Conservation (phyloP, 192 early-diverging fungal genomes). For the Diversispora eburnea region DNA sequence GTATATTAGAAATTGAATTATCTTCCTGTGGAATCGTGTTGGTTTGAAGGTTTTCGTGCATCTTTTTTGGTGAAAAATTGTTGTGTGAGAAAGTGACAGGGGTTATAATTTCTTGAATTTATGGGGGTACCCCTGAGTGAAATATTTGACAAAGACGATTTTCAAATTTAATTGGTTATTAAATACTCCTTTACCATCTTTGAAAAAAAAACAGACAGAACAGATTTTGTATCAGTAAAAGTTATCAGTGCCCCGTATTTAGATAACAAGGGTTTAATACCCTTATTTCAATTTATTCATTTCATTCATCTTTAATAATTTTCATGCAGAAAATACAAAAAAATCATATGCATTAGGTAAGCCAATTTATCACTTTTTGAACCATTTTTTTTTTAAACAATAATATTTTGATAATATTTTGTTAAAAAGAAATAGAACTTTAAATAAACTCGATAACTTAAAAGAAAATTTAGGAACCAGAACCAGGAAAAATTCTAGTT, state of each 20-base stretch:
- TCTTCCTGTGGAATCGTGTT: neutral
- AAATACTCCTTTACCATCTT: neutral
- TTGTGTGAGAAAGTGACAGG: constrained; percentile 18
- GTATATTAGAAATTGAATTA: neutral
- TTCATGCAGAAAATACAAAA: too few relatives aligned
- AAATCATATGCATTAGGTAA: too few relatives aligned
- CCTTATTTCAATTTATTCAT: neutral
- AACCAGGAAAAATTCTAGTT: too few relatives aligned
- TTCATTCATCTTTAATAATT: neutral
- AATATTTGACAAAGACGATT: neutral
- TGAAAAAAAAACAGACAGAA: too few relatives aligned
- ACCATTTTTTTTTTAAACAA: too few relatives aligned
- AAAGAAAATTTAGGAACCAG: too few relatives aligned
- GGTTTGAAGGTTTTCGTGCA: constrained; percentile 16
- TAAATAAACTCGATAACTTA: too few relatives aligned
- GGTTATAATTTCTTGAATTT: constrained; percentile 2
- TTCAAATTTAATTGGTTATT: neutral
- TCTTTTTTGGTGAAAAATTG: neutral
- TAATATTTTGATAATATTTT: too few relatives aligned
- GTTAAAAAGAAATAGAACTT: too few relatives aligned
- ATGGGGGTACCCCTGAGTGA: constrained; percentile 8
- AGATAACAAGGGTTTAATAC: constrained; percentile 2
- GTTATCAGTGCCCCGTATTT: constrained; percentile 9
- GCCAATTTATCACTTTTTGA: too few relatives aligned
- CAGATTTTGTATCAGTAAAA: neutral